Evolutionary conservation across 176 grass and related monocot genomes (phyloP).

Genomic region (Coix lacrymajobi): DNA sequence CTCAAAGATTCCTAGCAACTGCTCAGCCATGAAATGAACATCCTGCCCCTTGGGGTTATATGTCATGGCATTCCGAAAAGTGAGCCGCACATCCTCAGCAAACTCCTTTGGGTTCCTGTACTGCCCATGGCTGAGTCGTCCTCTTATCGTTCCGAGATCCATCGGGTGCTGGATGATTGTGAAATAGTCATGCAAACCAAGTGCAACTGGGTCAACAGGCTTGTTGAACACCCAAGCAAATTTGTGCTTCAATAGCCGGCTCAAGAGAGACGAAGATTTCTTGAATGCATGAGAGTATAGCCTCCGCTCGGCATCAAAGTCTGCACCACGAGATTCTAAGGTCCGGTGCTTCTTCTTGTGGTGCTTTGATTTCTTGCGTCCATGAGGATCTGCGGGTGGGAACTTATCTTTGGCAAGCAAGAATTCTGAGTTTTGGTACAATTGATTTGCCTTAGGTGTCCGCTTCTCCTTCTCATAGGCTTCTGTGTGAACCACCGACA

Average conservation of each 20-base stretch:
- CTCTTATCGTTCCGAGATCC: conserved; percentile 90
- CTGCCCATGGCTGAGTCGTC: conserved; percentile 50
- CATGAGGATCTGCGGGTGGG: conserved; percentile 53
- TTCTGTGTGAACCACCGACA: conserved; percentile 49
- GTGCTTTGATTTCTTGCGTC: conserved; percentile 62
- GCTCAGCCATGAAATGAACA: conserved; percentile 90
- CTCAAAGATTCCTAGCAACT: conserved; percentile 72
- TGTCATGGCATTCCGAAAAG: conserved; percentile 92
- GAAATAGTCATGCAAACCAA: conserved; percentile 87
- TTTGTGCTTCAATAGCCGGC: conserved; percentile 84
- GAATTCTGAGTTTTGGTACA: conserved; percentile 77
- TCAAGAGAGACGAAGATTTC: conserved; percentile 59
- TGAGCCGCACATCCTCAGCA: conserved; percentile 76
- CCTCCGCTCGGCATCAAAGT: conserved; percentile 44
- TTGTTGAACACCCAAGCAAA: conserved; percentile 95
- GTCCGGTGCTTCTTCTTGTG: conserved; percentile 55
- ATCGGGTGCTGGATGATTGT: conserved; percentile 80
- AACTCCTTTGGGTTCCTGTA: conserved; percentile 83
- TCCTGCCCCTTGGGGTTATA: conserved; percentile 95
- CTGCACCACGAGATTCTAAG: conserved; percentile 10
- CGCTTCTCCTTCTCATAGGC: conserved; percentile 79
- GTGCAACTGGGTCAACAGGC: conserved; percentile 60
- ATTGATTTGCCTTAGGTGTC: conserved; percentile 70
- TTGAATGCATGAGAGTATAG: conserved; percentile 66
- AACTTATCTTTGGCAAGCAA: conserved; percentile 86